These are phyloP conservation scores for Warburgia ugandensis DNA, from an alignment of 164 flowering plant species.

Conservation along the genomic window DNA sequence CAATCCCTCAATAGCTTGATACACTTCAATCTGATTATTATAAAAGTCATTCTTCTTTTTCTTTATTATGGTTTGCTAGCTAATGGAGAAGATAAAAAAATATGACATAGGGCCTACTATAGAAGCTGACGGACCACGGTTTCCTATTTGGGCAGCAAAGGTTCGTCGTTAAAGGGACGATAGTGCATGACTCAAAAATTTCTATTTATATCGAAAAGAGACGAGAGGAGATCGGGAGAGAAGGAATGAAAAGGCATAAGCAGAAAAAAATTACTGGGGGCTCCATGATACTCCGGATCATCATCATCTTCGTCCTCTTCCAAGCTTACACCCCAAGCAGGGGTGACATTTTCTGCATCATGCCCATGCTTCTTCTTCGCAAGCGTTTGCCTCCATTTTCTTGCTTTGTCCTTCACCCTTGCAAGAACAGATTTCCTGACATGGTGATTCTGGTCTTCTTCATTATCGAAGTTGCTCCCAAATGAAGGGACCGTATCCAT, in stretches of 20 bases:
- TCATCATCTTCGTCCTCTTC: slow-evolving; percentile 39
- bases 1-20: too few relatives aligned
- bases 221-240: background rate
- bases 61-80: too few relatives aligned
- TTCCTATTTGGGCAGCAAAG: too few relatives aligned
- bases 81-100: too few relatives aligned
- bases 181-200: background rate
- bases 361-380: slow-evolving; percentile 38
- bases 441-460: slow-evolving; percentile 31
- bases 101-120: too few relatives aligned
- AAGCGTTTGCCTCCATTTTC: slow-evolving; percentile 36
- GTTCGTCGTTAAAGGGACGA: too few relatives aligned
- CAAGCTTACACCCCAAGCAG: slow-evolving; percentile 46
- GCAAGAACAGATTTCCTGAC: slow-evolving; percentile 59
- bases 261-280: slow-evolving; percentile 48
- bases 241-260: background rate
- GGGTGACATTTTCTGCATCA: slow-evolving; percentile 23
- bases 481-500: slow-evolving; percentile 19
- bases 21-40: too few relatives aligned
- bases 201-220: too few relatives aligned
- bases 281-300: slow-evolving; percentile 56
- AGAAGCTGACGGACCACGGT: too few relatives aligned
- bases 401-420: slow-evolving; percentile 70
- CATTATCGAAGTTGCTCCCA: slow-evolving; percentile 30
- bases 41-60: too few relatives aligned